These are phyloP conservation scores for Fusarium stilboides DNA, from an alignment of 2,329 filamentous ascomycete species.

Conservation along the genomic window DNA sequence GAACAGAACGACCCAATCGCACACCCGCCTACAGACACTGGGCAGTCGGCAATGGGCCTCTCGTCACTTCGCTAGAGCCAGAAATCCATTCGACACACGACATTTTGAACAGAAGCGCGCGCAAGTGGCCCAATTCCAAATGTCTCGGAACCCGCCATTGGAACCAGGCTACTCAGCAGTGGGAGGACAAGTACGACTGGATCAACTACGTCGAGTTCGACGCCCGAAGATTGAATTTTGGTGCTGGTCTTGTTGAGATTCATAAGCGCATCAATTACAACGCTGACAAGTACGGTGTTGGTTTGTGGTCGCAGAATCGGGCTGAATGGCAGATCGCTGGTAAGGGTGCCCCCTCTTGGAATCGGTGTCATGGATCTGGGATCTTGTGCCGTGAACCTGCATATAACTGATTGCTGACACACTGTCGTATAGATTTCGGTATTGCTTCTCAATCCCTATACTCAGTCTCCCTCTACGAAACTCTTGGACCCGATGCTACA, in stretches of 20 bases:
- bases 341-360: constrained; percentile 53
- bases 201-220: constrained; percentile 85
- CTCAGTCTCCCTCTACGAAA: constrained; percentile 96
- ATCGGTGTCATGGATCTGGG: constrained; percentile 11
- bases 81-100: constrained; percentile 82
- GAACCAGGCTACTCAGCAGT: constrained; percentile 80
- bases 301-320: constrained; percentile 89
- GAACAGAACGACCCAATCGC: constrained; percentile 80
- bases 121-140: constrained; percentile 74
- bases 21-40: constrained; percentile 87
- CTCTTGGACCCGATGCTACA: constrained; percentile 89
- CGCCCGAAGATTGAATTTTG: constrained; percentile 84
- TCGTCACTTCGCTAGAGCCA: constrained; percentile 81
- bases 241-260: constrained; percentile 86
- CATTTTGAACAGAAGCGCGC: constrained; percentile 79
- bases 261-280: constrained; percentile 79
- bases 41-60: constrained; percentile 78
- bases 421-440: constrained; percentile 76
- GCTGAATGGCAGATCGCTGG: constrained; percentile 90
- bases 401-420: constrained; percentile 31
- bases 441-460: constrained; percentile 89
- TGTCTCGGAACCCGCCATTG: constrained; percentile 88
- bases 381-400: constrained; percentile 19
- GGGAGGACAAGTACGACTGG: constrained; percentile 84
- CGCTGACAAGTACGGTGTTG: constrained; percentile 78